Evolutionary conservation across 495 filamentous ascomycete species (phyloP), one percentile per base, ranked within the genome.

Genomic region (Penicillium argentinense): DNA sequence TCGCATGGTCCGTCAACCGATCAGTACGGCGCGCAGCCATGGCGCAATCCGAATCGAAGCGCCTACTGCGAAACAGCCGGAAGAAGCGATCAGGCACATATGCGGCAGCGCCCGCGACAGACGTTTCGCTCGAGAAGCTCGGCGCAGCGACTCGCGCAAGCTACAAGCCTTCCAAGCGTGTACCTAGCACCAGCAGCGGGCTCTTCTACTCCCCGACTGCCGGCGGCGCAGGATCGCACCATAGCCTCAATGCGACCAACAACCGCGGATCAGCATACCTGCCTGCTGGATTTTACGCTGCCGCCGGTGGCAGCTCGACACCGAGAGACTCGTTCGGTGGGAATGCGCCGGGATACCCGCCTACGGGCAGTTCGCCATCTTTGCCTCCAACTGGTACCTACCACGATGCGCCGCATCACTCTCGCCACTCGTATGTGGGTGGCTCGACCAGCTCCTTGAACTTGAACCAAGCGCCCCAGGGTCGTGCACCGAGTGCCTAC

Each of bases 151-250:
- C 64, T 21, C 66, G 67, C 27, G 53, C 59, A 39, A 62, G 57
- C 56, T 57, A 71, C 54, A 57, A 63, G 54, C 68, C 81, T 5
- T 42, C 46, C 33, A 51, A 67, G 22, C 71, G 73, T 56, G 75
- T 62, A 57, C 74, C 73, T 22, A 70, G 66, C 40, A 67, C 77
- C 11, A 69, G 67, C 39, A 71, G 73, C 42, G 85, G 80, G 28
- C 79, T 98, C 4, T 98, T 98, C 79, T 98, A 95, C 69, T 96
- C 89, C 1, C 93, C 93, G 0, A 97, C 93, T 1, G 92, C 92
- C 1, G 82, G 79, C 14, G 66, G 66, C n/a, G 73, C 49, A 43
- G 60, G 39, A 49, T 59, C 48, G 9, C 57, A 60, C 42, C 17
- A 32, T 4, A 63, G 47, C 47, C 39, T 61, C 4, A 43, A 53